Evolutionary conservation across 2,329 filamentous ascomycete species (phyloP).

Genomic region (Pseudomassariella vexata): DNA sequence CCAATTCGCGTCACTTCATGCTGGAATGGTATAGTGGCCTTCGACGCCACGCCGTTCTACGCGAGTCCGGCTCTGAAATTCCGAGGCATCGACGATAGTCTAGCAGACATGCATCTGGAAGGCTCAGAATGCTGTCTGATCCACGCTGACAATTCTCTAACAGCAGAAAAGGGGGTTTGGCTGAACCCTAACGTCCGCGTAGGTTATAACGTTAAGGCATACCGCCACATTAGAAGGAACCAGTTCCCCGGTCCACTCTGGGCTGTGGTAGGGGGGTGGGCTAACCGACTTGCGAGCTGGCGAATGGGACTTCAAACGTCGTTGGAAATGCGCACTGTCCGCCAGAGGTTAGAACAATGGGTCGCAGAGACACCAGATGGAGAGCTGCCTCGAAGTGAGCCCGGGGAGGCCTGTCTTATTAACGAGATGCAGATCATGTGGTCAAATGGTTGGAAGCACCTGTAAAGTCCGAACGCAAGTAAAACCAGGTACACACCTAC

Average conservation of each 20-base stretch:
- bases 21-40: slow-evolving; percentile 59
- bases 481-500: too few relatives aligned
- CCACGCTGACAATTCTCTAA: slow-evolving; percentile 49
- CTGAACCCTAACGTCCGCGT: slow-evolving; percentile 52
- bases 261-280: slow-evolving; percentile 33
- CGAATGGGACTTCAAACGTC: slow-evolving; percentile 26
- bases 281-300: slow-evolving; percentile 25
- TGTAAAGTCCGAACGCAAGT: too few relatives aligned
- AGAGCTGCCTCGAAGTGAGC: slow-evolving; percentile 27
- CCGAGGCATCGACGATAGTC: slow-evolving; percentile 54
- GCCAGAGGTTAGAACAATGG: slow-evolving; percentile 35
- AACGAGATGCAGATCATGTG: slow-evolving; percentile 57
- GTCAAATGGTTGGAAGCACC: slow-evolving; percentile 52
- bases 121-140: slow-evolving; percentile 59
- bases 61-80: slow-evolving; percentile 43
- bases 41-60: slow-evolving; percentile 41
- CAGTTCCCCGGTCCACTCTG: slow-evolving; percentile 37
- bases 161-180: slow-evolving; percentile 38
- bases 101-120: slow-evolving; percentile 48
- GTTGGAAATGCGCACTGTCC: slow-evolving; percentile 31
- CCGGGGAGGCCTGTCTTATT: slow-evolving; percentile 45
- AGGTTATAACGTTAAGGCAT: slow-evolving; percentile 38
- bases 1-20: slow-evolving; percentile 58
- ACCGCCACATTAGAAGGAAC: slow-evolving; percentile 27
- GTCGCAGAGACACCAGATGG: slow-evolving; percentile 25